These are phyloP conservation scores for Cladosporium sp. DNA, from an alignment of 2,329 filamentous ascomycete species.

Conservation along the genomic window DNA sequence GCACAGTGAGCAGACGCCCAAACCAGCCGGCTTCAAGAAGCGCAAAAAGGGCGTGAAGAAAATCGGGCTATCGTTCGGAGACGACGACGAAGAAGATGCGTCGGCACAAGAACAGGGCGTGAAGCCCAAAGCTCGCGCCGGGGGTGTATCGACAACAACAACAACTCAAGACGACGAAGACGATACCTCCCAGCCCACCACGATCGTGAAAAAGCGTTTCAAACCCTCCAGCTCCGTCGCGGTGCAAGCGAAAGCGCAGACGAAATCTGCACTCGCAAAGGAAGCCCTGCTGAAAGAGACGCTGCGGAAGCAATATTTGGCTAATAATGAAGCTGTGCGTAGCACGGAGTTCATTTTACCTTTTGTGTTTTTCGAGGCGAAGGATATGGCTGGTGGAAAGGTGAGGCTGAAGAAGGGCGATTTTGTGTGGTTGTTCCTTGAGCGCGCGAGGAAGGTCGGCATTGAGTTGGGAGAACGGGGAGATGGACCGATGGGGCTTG, in stretches of 20 bases:
- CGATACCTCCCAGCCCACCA: constrained; percentile 24
- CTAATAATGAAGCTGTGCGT: constrained; percentile 83
- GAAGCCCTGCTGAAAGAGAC: constrained; percentile 77
- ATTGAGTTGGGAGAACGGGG: constrained; percentile 75
- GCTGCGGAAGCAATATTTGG: constrained; percentile 76
- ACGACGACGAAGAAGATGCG: constrained; percentile 60
- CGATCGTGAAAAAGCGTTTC: constrained; percentile 49
- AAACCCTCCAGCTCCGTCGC: constrained; percentile 63
- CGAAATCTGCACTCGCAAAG: constrained; percentile 73
- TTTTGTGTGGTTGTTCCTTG: constrained; percentile 87
- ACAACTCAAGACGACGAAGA: neutral
- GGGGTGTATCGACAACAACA: neutral
- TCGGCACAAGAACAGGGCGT: neutral
- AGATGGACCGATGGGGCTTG: constrained; percentile 37
- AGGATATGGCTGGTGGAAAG: constrained; percentile 79
- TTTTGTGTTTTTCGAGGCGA: constrained; percentile 96
- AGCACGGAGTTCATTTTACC: constrained; percentile 86
- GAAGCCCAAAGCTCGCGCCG: neutral
- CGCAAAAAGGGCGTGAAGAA: constrained; percentile 51
- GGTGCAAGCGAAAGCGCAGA: constrained; percentile 71
- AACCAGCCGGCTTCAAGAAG: constrained; percentile 56
- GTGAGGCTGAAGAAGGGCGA: constrained; percentile 93
- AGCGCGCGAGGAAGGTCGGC: constrained; percentile 86
- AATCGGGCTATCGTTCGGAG: constrained; percentile 69
- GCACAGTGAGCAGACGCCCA: constrained; percentile 57